phyloP scores from a whole-genome alignment of 331 rosid species.

The Phaseolus coccineus region DNA sequence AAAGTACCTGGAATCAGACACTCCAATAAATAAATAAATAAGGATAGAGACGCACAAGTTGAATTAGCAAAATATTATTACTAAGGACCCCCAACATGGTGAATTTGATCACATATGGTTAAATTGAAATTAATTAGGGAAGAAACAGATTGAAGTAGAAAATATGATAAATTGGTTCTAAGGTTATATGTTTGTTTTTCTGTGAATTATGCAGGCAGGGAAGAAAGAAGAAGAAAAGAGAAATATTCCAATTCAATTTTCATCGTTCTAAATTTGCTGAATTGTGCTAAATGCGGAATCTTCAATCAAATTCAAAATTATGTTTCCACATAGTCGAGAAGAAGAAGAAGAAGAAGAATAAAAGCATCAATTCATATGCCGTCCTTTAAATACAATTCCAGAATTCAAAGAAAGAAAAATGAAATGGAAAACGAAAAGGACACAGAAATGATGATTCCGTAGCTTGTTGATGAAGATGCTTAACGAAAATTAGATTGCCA shows the following conservation, averaged over 20 bases:
- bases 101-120: slow-evolving; percentile 11
- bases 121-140: slow-evolving; percentile 16
- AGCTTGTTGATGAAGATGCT: neutral
- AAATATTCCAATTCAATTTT: slow-evolving; percentile 25
- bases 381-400: neutral
- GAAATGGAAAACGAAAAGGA: slow-evolving; percentile 13
- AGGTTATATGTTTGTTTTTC: neutral
- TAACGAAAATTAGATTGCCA: neutral
- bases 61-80: neutral
- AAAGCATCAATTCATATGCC: neutral
- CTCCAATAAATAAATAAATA: neutral
- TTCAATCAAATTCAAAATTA: slow-evolving; percentile 16
- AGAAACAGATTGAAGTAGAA: slow-evolving; percentile 16
- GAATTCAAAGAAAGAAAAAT: neutral
- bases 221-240: neutral
- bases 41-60: neutral
- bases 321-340: neutral
- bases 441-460: neutral
- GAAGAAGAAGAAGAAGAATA: neutral
- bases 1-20: neutral
- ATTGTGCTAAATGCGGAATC: neutral
- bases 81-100: slow-evolving; percentile 6
- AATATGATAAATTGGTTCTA: neutral
- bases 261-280: neutral
- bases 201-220: neutral